Conservation (phyloP, 139 green algal species). For the Coccomyxa sp. region DNA sequence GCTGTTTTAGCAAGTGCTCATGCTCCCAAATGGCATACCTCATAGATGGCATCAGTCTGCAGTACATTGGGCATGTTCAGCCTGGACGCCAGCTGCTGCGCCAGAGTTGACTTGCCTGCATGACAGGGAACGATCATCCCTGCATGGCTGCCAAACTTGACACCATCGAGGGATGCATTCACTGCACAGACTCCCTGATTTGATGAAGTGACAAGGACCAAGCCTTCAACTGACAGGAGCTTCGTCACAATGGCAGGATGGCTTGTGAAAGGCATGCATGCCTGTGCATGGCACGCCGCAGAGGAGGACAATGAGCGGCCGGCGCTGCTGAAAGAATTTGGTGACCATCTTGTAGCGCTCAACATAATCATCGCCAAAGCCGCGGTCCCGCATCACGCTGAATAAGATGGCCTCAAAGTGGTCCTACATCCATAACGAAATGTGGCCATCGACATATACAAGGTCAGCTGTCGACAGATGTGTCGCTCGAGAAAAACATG, state of each 20-base stretch:
- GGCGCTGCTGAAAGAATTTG: slow-evolving; percentile 59
- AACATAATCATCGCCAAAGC: slow-evolving; percentile 72
- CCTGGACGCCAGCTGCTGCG: slow-evolving; percentile 83
- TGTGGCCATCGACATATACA: neutral
- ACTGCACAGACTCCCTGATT: too few relatives aligned
- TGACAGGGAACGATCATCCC: neutral
- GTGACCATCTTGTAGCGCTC: slow-evolving; percentile 80
- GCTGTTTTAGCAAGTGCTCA: too few relatives aligned
- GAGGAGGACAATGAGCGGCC: slow-evolving; percentile 82
- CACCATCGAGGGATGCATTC: too few relatives aligned
- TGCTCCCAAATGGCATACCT: slow-evolving; percentile 34
- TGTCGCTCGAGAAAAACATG: too few relatives aligned
- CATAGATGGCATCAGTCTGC: slow-evolving; percentile 82
- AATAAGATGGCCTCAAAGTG: slow-evolving; percentile 83
- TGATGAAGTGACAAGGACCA: too few relatives aligned
- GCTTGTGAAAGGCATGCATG: slow-evolving; percentile 7
- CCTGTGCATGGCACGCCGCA: slow-evolving; percentile 73
- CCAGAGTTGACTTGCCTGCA: slow-evolving; percentile 85
- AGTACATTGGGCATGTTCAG: slow-evolving; percentile 95
- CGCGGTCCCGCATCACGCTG: slow-evolving; percentile 57
- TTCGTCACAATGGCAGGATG: neutral
- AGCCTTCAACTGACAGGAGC: too few relatives aligned
- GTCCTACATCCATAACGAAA: slow-evolving; percentile 32
- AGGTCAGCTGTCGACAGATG: neutral
- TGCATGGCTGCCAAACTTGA: neutral